A percentile compares a stretch with the other conserved stretches of the same genome.
These are phyloP conservation scores for Aspergillus fructus DNA, from an alignment of 2,329 filamentous ascomycete species.

Conservation along the genomic window DNA sequence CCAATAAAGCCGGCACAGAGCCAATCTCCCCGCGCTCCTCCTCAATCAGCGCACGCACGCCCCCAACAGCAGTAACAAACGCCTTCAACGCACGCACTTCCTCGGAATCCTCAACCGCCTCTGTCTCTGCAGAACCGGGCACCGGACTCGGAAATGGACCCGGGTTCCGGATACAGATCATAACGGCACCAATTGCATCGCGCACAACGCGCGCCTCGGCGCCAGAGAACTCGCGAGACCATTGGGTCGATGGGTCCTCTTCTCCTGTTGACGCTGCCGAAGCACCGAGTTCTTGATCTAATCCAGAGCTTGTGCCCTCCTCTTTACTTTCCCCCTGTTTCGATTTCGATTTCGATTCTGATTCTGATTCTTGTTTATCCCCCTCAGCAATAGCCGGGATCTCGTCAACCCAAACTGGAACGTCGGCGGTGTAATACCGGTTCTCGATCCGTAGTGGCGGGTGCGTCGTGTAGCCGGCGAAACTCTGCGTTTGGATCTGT, in stretches of 20 bases:
- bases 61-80: slow-evolving; percentile 36
- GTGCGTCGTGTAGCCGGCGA: slow-evolving; percentile 49
- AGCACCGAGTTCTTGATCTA: not conserved
- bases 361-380: no score
- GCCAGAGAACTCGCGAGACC: slow-evolving; percentile 43
- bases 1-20: slow-evolving; percentile 39
- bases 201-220: slow-evolving; percentile 44
- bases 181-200: slow-evolving; percentile 44
- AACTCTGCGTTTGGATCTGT: slow-evolving; percentile 30
- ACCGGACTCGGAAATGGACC: not conserved
- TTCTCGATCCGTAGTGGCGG: slow-evolving; percentile 41
- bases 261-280: not conserved
- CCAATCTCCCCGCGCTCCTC: slow-evolving; percentile 41
- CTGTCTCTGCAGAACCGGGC: not conserved
- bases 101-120: not conserved
- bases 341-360: no score
- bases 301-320: not conserved
- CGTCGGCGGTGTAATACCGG: slow-evolving; percentile 45
- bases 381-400: slow-evolving; percentile 27
- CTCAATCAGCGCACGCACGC: slow-evolving; percentile 41
- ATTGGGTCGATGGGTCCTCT: slow-evolving; percentile 25
- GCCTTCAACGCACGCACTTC: slow-evolving; percentile 31
- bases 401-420: slow-evolving; percentile 50
- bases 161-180: slow-evolving; percentile 38
- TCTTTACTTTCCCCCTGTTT: not conserved